A percentile compares a stretch with the other conserved stretches of the same genome.
Conservation (phyloP, 1,284 basidiomycete species). For the Apiotrichum akiyoshidainum region DNA sequence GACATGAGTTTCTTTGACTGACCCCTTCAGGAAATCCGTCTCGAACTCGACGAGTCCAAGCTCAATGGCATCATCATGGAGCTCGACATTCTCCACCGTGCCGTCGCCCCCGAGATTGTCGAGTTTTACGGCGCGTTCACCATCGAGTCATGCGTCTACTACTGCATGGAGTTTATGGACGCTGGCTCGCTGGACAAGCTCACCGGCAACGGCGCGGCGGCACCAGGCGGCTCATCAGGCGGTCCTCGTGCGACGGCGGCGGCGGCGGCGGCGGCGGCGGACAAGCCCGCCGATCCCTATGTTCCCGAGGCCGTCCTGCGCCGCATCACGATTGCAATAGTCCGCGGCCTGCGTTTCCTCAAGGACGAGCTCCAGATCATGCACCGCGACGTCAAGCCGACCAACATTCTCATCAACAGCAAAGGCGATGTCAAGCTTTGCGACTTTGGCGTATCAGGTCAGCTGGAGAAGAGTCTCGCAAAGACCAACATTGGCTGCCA, state of each 20-base stretch:
- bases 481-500: constrained; percentile 99
- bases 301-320: constrained; percentile 84
- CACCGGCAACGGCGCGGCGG: constrained; percentile 52
- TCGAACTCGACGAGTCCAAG: constrained; percentile 93
- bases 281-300: constrained; percentile 10
- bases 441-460: constrained; percentile 97
- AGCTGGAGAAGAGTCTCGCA: constrained; percentile 90
- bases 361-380: constrained; percentile 97
- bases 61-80: constrained; percentile 98
- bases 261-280: constrained; percentile 12
- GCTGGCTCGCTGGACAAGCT: constrained; percentile 89
- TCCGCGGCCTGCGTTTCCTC: constrained; percentile 88
- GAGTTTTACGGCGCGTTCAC: constrained; percentile 99
- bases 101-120: constrained; percentile 84
- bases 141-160: constrained; percentile 97
- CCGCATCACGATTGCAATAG: constrained; percentile 76
- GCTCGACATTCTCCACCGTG: constrained; percentile 93
- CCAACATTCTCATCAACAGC: constrained; percentile 87
- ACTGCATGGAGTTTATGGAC: constrained; percentile 99
- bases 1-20: constrained; percentile 1
- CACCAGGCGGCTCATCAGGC: not conserved
- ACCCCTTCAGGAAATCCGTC: constrained; percentile 77
- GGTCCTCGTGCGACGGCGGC: no score
- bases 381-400: constrained; percentile 91
- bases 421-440: constrained; percentile 91